Evolutionary conservation across 1,139 yeast genomes (phyloP).

Genomic region (Yamadazyma pseudoaaseri): DNA sequence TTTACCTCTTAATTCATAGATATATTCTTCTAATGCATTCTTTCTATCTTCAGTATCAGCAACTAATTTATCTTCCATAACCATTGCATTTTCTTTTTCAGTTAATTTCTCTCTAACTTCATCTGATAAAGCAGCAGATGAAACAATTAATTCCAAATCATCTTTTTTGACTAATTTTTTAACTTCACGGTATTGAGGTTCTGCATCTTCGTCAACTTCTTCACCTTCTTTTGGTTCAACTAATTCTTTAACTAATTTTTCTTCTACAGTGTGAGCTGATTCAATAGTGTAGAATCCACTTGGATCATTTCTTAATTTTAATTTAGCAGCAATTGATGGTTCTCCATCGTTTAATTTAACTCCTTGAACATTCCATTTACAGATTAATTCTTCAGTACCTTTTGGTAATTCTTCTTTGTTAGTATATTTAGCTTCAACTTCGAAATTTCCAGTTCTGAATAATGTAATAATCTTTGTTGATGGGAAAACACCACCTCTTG

Average conservation of each 20-base stretch:
- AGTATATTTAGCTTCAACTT: slow-evolving; percentile 84
- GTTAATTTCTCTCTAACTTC: slow-evolving; percentile 56
- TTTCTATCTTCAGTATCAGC: slow-evolving; percentile 99
- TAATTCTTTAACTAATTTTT: slow-evolving; percentile 80
- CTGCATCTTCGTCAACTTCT: slow-evolving; percentile 40
- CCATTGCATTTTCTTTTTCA: slow-evolving; percentile 83
- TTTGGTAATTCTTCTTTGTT: slow-evolving; percentile 69
- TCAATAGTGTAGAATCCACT: slow-evolving; percentile 94
- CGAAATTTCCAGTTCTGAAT: slow-evolving; percentile 88
- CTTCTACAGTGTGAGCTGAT: slow-evolving; percentile 93
- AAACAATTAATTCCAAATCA: slow-evolving; percentile 54
- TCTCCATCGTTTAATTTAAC: slow-evolving; percentile 78
- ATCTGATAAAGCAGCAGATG: slow-evolving; percentile 64
- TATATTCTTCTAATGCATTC: slow-evolving; percentile 97
- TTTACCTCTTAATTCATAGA: slow-evolving; percentile 96
- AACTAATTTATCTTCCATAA: slow-evolving; percentile 90
- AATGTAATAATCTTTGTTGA: slow-evolving; percentile 92
- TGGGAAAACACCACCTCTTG: slow-evolving; percentile 90
- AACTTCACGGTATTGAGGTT: slow-evolving; percentile 87
- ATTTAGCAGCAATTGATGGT: slow-evolving; percentile 78
- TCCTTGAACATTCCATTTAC: slow-evolving; percentile 85
- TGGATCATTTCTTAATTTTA: slow-evolving; percentile 96
- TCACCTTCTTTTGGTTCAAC: slow-evolving; percentile 59
- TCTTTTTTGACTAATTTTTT: slow-evolving; percentile 94
- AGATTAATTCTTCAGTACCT: slow-evolving; percentile 66